Evolutionary conservation across 192 early-diverging fungal genomes (phyloP).

Genomic region (Coemansia sp.): DNA sequence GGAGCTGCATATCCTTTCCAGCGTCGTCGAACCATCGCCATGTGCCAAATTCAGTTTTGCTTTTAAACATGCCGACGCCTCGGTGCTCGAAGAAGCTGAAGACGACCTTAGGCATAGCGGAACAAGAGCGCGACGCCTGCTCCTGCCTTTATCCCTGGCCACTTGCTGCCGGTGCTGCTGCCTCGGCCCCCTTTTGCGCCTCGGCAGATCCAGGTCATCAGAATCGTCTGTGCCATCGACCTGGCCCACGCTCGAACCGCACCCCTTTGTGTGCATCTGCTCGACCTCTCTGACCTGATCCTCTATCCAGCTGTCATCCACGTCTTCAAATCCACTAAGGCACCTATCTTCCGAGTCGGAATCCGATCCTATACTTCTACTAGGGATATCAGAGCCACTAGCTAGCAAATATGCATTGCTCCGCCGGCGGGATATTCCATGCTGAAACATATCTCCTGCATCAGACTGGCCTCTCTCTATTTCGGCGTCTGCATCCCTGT

Average conservation of each 20-base stretch:
- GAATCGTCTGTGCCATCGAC: constrained; percentile 4
- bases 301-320: constrained; percentile 6
- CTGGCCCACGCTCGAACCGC: neutral
- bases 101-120: neutral
- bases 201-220: neutral
- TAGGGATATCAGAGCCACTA: neutral
- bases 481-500: neutral
- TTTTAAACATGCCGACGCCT: neutral
- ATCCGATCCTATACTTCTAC: neutral
- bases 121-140: neutral
- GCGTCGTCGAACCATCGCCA: neutral
- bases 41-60: neutral
- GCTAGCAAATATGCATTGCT: neutral
- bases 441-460: too few relatives aligned
- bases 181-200: neutral
- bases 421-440: too few relatives aligned
- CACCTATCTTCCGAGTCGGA: neutral
- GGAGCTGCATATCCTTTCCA: neutral
- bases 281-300: neutral
- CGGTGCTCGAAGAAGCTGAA: neutral
- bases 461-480: too few relatives aligned
- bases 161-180: neutral
- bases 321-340: neutral
- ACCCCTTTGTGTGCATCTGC: neutral
- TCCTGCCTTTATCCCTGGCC: neutral